Evolutionary conservation across 805 yeast genomes (phyloP), one percentile per base, ranked within the genome.

Genomic region (Metschnikowia aberdeeniae): DNA sequence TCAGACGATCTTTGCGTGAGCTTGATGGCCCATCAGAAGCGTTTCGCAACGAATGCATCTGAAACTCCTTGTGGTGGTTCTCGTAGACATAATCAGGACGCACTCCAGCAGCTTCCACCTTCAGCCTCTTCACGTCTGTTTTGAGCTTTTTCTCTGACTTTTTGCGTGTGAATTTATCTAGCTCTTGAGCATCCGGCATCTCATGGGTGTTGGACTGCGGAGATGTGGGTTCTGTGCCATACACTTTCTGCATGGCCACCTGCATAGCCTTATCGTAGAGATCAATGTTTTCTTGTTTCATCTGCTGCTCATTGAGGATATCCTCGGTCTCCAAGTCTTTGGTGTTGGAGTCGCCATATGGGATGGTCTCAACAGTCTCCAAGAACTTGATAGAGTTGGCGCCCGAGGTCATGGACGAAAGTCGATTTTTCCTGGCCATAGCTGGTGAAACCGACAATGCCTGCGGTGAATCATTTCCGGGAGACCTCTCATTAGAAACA

Each of bases 181-280:
- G 30, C 2, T 45, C 48, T 1, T 29, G 34, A 13, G 24, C 3
- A 2, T 22, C 11, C 1, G 47, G 50, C 9, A 24, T 40, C 3
- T 26, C 27, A 13, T n/a, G 28, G 1, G 34, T 17, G 11, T 26
- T 26, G 28, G 30, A 12, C 6, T 29, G 31, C 13, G 34, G 31
- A 12, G 30, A 17, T 14, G 30, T 42, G n/a, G 22, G 32, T 3
- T 34, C 40, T 19, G 40, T 33, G 5, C 82, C 83, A 54, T 80
- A 80, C 1, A 81, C 85, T 46, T 70, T 78, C 47, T 68, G 72
- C 58, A 72, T 65, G 0, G 87, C 86, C 11, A 76, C 75, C 50
- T 75, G 75, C 49, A 75, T 66, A 0, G 86, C 86, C 51, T 66
- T 65, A 17, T 68, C 70, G 53, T 81, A 81, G 69, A 80, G 66